Conservation (phyloP, 2,329 filamentous ascomycete species). For the Eutypa lata region DNA sequence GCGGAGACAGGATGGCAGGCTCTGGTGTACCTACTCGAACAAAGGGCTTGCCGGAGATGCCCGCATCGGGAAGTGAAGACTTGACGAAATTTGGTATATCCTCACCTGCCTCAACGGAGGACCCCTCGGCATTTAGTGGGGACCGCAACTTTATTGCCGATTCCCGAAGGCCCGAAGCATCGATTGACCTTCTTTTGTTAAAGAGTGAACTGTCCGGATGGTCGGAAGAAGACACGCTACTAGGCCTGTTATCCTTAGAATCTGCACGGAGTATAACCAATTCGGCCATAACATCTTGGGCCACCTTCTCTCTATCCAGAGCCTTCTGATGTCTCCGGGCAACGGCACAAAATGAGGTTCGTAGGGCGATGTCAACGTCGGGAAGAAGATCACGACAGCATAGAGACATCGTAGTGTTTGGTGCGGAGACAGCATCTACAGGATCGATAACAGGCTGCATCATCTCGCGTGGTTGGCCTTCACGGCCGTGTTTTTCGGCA, state of each 20-base stretch:
- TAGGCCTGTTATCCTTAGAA: conserved; percentile 14
- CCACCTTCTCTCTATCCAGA: conserved; percentile 42
- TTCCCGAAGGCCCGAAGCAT: conserved; percentile 6
- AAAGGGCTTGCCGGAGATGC: conserved; percentile 54
- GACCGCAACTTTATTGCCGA: conserved; percentile 16
- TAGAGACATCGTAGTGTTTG: conserved; percentile 29
- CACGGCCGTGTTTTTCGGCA: conserved; percentile 42
- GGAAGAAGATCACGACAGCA: conserved; percentile 48
- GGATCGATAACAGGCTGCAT: conserved; percentile 17
- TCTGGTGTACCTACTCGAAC: conserved; percentile 41
- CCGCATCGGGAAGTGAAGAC: conserved; percentile 38
- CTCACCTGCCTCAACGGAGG: conserved; percentile 12
- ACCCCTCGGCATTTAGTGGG: conserved; percentile 6
- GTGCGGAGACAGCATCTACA: conserved; percentile 23
- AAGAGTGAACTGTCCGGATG: conserved; percentile 10
- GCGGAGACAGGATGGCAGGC: conserved; percentile 22
- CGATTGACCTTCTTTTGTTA: conserved; percentile 1
- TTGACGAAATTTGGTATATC: conserved; percentile 17
- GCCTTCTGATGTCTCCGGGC: conserved; percentile 36
- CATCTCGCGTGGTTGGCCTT: conserved; percentile 29
- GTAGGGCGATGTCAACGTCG: conserved; percentile 46
- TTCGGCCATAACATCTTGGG: conserved; percentile 42
- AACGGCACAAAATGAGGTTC: conserved; percentile 48
- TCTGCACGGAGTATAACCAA: conserved; percentile 24
- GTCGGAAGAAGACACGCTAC: conserved; percentile 10